phyloP scores from a whole-genome alignment of 371 early-diverging fungal species.

The Mortierella sp. region DNA sequence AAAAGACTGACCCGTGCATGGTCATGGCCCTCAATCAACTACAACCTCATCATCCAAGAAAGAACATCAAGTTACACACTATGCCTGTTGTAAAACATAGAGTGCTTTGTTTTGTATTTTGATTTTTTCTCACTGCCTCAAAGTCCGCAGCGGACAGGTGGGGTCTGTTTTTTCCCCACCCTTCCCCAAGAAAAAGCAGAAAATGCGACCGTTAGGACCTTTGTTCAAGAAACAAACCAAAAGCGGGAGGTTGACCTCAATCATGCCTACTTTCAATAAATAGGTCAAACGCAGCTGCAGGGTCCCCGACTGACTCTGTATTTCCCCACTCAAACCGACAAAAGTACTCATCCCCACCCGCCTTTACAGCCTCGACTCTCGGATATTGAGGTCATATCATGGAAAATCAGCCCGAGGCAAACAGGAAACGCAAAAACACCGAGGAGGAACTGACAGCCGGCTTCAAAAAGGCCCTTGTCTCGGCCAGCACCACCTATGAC shows the following conservation, averaged over 20 bases:
- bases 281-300: neutral
- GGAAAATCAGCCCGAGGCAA: constrained; percentile 21
- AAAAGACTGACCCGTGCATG: neutral
- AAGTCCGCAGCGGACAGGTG: constrained; percentile 12
- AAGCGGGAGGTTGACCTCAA: neutral
- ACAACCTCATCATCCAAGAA: neutral
- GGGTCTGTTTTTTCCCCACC: neutral
- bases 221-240: too few species aligned
- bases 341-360: neutral
- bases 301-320: neutral
- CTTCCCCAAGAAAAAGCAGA: neutral
- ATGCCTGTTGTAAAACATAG: neutral
- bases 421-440: constrained; percentile 36
- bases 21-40: neutral
- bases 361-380: neutral
- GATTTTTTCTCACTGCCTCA: neutral
- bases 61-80: neutral
- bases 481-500: constrained; percentile 12
- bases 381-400: constrained; percentile 17
- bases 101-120: neutral
- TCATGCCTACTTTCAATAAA: neutral
- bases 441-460: constrained; percentile 25
- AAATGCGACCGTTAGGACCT: neutral
- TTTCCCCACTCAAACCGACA: neutral
- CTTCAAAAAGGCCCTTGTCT: constrained; percentile 34